Evolutionary conservation across 1,284 basidiomycete species (phyloP).

Genomic region (Rhodotorula glutinis): DNA sequence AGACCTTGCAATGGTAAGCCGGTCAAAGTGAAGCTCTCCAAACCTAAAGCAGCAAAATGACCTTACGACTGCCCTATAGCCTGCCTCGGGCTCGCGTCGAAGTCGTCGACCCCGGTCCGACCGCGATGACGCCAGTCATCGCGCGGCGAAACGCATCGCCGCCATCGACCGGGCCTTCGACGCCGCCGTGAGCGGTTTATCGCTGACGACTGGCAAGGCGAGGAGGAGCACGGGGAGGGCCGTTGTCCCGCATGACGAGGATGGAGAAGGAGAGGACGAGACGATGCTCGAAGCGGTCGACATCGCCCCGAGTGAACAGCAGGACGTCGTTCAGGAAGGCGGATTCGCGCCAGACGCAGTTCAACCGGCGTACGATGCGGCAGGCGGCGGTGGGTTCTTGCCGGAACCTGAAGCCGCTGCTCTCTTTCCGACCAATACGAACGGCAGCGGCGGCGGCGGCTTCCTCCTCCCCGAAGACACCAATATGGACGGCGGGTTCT

Average conservation of each 20-base stretch:
- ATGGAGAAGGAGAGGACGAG: constrained; percentile 14
- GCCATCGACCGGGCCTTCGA: constrained; percentile 28
- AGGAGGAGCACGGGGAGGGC: neutral
- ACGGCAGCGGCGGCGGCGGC: neutral
- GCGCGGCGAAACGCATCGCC: constrained; percentile 5
- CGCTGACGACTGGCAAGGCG: neutral
- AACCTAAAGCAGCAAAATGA: neutral
- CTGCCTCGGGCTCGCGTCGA: no score
- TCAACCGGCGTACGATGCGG: neutral
- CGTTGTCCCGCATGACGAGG: constrained; percentile 24
- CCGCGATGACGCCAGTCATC: neutral
- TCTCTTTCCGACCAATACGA: neutral
- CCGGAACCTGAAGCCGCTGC: neutral
- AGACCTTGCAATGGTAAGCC: no score
- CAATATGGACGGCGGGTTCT: neutral
- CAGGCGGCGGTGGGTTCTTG: neutral
- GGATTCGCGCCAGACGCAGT: no score
- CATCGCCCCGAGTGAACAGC: neutral
- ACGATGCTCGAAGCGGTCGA: constrained; percentile 16
- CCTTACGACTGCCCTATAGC: no score
- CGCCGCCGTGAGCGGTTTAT: constrained; percentile 3
- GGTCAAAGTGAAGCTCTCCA: neutral
- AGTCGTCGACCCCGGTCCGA: neutral
- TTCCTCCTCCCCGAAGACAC: neutral
- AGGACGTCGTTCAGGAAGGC: neutral